Conservation (phyloP, 2,329 filamentous ascomycete genomes). For the Juglanconis oblonga region DNA sequence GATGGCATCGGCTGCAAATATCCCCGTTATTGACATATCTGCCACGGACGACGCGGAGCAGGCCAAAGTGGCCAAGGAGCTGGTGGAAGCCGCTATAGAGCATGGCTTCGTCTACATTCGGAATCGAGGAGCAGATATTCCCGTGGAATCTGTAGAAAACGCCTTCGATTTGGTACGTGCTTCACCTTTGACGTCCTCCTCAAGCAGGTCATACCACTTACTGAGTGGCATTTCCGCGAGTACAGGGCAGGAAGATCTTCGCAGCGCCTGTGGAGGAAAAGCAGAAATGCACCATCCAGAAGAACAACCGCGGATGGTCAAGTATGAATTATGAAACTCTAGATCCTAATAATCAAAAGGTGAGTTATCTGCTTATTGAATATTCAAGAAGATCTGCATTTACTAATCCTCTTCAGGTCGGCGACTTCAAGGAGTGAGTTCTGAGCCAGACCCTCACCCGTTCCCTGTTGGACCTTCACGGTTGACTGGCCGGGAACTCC, state of each 20-base stretch:
- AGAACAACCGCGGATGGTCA: constrained; percentile 85
- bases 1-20: constrained; percentile 41
- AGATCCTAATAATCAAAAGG: constrained; percentile 78
- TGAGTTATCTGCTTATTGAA: constrained; percentile 33
- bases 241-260: constrained; percentile 61
- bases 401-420: constrained; percentile 48
- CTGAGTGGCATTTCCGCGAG: constrained; percentile 49
- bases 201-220: not conserved
- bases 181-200: not conserved
- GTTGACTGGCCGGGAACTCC: not conserved
- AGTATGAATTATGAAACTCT: constrained; percentile 85
- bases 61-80: constrained; percentile 57
- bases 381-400: not conserved
- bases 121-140: constrained; percentile 68
- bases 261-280: constrained; percentile 69
- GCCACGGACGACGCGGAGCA: constrained; percentile 48
- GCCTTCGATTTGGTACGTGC: constrained; percentile 70
- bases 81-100: constrained; percentile 76
- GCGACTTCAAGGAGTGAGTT: constrained; percentile 82
- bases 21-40: constrained; percentile 83
- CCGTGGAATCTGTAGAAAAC: constrained; percentile 60
- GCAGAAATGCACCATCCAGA: constrained; percentile 68
- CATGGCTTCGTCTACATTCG: constrained; percentile 90
- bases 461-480: too few relatives aligned
- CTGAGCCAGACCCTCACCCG: not conserved